These are phyloP conservation scores for Lasiodiplodia sp. DNA, from an alignment of 2,329 filamentous ascomycete genomes.

Conservation along the genomic window DNA sequence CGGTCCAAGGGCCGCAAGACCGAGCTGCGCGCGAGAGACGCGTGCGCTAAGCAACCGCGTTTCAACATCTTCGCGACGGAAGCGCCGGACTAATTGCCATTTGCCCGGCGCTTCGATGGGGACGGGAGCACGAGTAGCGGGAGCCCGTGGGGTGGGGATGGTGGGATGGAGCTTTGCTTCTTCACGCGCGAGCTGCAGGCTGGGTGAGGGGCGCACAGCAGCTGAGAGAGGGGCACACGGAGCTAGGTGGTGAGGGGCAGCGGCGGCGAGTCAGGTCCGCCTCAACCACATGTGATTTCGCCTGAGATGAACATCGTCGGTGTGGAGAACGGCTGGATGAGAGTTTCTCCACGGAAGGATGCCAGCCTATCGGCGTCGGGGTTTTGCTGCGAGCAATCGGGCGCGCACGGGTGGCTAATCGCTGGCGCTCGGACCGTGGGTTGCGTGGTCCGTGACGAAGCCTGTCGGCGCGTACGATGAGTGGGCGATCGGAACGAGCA, in stretches of 20 bases:
- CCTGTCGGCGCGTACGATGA: background rate
- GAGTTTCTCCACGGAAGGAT: constrained; percentile 13
- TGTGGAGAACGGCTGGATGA: constrained; percentile 5
- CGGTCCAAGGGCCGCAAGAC: constrained; percentile 14
- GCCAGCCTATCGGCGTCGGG: constrained; percentile 16
- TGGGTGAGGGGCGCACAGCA: background rate
- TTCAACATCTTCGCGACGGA: background rate
- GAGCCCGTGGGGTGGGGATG: background rate
- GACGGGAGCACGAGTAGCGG: background rate
- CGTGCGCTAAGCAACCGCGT: background rate
- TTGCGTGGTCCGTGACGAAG: background rate
- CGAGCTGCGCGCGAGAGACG: constrained; percentile 1
- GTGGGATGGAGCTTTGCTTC: too few relatives aligned
- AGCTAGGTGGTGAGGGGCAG: background rate
- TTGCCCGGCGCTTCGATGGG: background rate
- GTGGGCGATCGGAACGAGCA: background rate
- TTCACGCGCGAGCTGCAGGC: background rate
- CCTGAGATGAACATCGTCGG: constrained; percentile 20
- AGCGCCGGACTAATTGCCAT: background rate
- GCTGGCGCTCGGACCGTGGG: background rate
- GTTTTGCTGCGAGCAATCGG: constrained; percentile 3
- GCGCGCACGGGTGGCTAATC: background rate
- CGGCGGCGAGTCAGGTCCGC: background rate
- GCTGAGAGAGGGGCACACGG: background rate
- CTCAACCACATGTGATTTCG: background rate